Percentiles rank a stretch among this genome's conserved stretches.
These are phyloP conservation scores for Leccinellum albellum DNA, from an alignment of 768 basidiomycete genomes.

Conservation along the genomic window DNA sequence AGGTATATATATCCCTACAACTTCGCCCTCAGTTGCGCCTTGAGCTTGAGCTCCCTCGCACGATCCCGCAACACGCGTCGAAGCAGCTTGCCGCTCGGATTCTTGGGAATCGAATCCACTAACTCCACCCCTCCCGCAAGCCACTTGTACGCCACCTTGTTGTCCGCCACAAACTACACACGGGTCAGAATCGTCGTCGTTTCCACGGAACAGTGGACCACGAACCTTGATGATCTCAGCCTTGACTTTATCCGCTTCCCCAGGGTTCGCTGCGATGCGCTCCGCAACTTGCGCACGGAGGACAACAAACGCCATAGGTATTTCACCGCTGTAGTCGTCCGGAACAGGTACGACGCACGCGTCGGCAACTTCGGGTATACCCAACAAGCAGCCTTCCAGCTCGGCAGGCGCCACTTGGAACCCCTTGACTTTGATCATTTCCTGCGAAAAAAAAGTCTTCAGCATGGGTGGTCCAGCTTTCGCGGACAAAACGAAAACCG, in stretches of 20 bases:
- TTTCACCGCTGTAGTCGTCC: conserved; percentile 69
- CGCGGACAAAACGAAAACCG: neutral
- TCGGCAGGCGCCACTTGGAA: conserved; percentile 77
- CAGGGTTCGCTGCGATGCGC: conserved; percentile 30
- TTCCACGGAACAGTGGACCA: neutral
- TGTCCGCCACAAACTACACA: conserved; percentile 48
- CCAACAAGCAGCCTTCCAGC: conserved; percentile 62
- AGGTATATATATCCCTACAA: conserved; percentile 9
- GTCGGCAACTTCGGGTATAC: conserved; percentile 56
- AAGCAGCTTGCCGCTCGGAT: conserved; percentile 58
- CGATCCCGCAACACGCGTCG: conserved; percentile 51
- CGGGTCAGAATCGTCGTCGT: neutral
- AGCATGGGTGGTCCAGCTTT: neutral
- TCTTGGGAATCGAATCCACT: conserved; percentile 53
- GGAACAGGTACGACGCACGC: conserved; percentile 63
- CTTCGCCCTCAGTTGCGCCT: conserved; percentile 19
- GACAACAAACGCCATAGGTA: conserved; percentile 67
- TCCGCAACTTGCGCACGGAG: conserved; percentile 41
- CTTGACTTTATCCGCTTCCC: conserved; percentile 36
- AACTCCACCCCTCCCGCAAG: conserved; percentile 59
- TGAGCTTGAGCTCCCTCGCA: conserved; percentile 34
- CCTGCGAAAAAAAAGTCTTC: conserved; percentile 33
- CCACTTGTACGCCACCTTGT: conserved; percentile 56
- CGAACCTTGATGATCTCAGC: conserved; percentile 47
- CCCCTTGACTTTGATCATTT: conserved; percentile 66